These are phyloP conservation scores for Clavispora carvajalis DNA, from an alignment of 805 yeast genomes.

Conservation along the genomic window DNA sequence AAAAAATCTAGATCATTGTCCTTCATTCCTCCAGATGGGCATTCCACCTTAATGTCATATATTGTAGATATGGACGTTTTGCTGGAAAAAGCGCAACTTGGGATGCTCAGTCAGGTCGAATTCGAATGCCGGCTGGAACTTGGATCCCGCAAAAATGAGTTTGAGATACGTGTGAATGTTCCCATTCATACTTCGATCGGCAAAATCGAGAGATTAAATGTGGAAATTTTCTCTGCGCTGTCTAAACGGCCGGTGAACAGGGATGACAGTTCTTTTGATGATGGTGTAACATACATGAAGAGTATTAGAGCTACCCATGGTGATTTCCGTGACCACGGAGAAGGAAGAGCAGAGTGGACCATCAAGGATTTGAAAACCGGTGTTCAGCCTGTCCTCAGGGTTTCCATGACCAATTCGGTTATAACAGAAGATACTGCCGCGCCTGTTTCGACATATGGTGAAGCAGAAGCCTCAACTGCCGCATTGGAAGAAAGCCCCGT, in stretches of 20 bases:
- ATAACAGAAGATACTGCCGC: slow-evolving; percentile 1
- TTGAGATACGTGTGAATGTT: slow-evolving; percentile 53
- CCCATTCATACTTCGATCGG: slow-evolving; percentile 24
- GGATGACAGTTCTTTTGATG: slow-evolving; percentile 3
- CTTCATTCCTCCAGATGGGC: slow-evolving; percentile 89
- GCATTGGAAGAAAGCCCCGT: neutral
- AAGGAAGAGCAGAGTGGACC: slow-evolving; percentile 62
- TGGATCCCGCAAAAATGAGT: slow-evolving; percentile 51
- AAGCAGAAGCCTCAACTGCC: neutral
- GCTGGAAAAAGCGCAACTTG: slow-evolving; percentile 16
- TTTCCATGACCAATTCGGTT: slow-evolving; percentile 30
- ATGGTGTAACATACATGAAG: slow-evolving; percentile 38
- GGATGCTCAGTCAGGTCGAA: slow-evolving; percentile 47
- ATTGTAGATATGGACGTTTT: slow-evolving; percentile 43
- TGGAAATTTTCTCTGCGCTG: slow-evolving; percentile 22
- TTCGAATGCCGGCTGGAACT: slow-evolving; percentile 51
- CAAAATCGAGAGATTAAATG: slow-evolving; percentile 27
- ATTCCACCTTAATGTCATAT: slow-evolving; percentile 57
- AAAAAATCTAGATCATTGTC: slow-evolving; percentile 43
- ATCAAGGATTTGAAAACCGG: slow-evolving; percentile 57
- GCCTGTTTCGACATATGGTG: neutral
- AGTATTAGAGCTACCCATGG: slow-evolving; percentile 70
- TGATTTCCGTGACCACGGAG: slow-evolving; percentile 53
- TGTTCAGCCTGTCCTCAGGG: slow-evolving; percentile 62
- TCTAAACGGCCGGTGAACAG: slow-evolving; percentile 2